Base-by-base conservation (phyloP, 1,284 basidiomycete genomes). In the Gyrodon tennesseensis region DNA sequence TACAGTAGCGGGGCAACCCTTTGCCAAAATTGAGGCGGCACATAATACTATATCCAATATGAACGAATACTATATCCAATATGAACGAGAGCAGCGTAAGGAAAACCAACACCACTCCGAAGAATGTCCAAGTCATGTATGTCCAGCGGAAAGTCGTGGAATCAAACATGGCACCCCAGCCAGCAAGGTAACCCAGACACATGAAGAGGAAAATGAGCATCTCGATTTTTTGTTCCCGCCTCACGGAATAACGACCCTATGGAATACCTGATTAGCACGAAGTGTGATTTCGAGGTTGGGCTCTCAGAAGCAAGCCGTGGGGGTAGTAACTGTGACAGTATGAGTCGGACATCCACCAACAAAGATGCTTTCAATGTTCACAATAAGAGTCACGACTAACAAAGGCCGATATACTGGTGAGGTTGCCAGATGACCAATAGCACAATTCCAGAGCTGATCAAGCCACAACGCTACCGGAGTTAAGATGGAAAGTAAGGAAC, bases 11-110 rank as follows among this genome's bases (percentile, higher is more conserved):
- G 59, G 82, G 76, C 64, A 93, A 78, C 31, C 90, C 90, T 73
- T 87, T 88, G 64, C 87, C 89, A 69, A 91, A 92, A 78, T 91
- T 92, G 71, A 84, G 73, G 39, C 86, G 82, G 71, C 90, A 91
- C 64, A 87, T 66, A 49, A 90, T 70, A 23, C 88, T n/a, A n/a
- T n/a, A n/a, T n/a, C n/a, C n/a, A n/a, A n/a, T n/a, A n/a, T n/a
- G n/a, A n/a, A n/a, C n/a, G n/a, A n/a, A n/a, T n/a, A n/a, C n/a
- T n/a, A n/a, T n/a, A n/a, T n/a, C 90, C 46, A 92, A 74, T 56
- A 86, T 70, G 68, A 91, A 79, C 1, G 85, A 81, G 49, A 81
- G 58, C 23, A 86, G 64, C 13, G 85, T 84, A 58, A 92, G 79
- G 56, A 83, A 70, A 19, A 86, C 84, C 0, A 90, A 90, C 78